Percentiles rank a stretch among this genome's conserved stretches.
Conservation (phyloP, 2,329 filamentous ascomycete genomes). For the Fusarium cyanostomum region DNA sequence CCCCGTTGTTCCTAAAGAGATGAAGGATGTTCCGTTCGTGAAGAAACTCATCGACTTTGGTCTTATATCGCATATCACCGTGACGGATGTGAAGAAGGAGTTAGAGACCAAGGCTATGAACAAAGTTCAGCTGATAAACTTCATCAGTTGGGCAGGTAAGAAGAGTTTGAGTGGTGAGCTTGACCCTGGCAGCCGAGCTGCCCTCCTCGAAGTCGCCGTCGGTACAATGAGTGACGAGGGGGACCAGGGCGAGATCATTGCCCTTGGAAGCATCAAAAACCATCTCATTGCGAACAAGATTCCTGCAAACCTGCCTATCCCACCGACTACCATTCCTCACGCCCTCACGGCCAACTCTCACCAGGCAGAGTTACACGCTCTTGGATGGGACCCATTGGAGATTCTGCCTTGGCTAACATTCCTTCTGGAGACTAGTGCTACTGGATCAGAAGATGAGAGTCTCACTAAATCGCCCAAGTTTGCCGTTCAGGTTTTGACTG, state of each 20-base stretch:
- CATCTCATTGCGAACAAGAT: conserved; percentile 83
- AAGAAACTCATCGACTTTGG: conserved; percentile 84
- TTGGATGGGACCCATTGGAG: conserved; percentile 88
- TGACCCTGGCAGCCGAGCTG: conserved; percentile 71
- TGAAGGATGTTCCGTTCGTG: conserved; percentile 80
- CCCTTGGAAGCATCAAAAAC: conserved; percentile 77
- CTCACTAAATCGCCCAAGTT: conserved; percentile 78
- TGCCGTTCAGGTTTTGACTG: conserved; percentile 77
- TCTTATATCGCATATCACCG: conserved; percentile 86
- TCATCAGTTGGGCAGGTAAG: conserved; percentile 83
- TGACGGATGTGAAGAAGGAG: conserved; percentile 85
- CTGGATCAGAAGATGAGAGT: conserved; percentile 70
- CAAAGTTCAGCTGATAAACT: conserved; percentile 80
- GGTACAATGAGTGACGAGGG: conserved; percentile 71
- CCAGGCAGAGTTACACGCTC: conserved; percentile 74
- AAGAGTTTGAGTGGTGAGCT: conserved; percentile 78
- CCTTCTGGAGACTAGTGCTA: conserved; percentile 74
- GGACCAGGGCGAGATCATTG: conserved; percentile 75
- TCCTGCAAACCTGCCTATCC: conserved; percentile 81
- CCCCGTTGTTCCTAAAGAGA: conserved; percentile 81
- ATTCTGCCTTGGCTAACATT: conserved; percentile 87
- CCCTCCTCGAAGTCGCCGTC: conserved; percentile 82
- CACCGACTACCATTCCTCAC: conserved; percentile 84
- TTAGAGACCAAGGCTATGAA: conserved; percentile 83
- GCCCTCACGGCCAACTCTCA: conserved; percentile 79